Conservation (phyloP, 106 monocot genomes). For the Dioscorea alata region DNA sequence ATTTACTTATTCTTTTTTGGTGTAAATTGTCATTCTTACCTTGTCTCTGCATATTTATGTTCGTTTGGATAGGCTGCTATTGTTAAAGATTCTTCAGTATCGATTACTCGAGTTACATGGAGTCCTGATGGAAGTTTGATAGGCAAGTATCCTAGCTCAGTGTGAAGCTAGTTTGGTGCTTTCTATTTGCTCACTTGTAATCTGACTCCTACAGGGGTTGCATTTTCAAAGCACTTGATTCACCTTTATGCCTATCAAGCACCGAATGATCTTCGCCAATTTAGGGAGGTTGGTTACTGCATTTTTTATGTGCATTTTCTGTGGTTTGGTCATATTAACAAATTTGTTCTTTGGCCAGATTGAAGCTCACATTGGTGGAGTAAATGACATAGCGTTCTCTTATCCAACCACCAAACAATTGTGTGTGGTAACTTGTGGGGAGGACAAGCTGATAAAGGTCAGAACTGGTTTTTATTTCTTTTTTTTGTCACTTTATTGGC, state of each 20-base stretch:
- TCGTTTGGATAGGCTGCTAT: conserved; percentile 29
- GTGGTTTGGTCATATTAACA: neutral
- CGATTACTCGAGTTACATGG: conserved; percentile 63
- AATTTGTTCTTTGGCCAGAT: conserved; percentile 22
- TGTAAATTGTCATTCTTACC: no score
- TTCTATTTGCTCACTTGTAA: neutral
- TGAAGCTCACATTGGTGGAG: conserved; percentile 69
- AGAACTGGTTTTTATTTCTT: neutral
- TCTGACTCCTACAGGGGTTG: conserved; percentile 44
- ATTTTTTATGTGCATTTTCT: neutral
- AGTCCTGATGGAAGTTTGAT: conserved; percentile 72
- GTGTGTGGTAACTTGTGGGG: conserved; percentile 70
- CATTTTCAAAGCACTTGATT: conserved; percentile 64
- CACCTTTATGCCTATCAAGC: conserved; percentile 58
- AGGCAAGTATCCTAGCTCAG: conserved; percentile 16
- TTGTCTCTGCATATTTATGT: neutral
- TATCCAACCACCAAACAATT: conserved; percentile 44
- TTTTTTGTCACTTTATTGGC: neutral
- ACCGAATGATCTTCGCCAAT: conserved; percentile 53
- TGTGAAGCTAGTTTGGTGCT: neutral
- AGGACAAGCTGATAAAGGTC: conserved; percentile 72
- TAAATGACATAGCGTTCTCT: conserved; percentile 78
- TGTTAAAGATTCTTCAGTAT: conserved; percentile 53
- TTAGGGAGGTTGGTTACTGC: conserved; percentile 36
- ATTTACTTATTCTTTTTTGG: no score